Evolutionary conservation across 2,329 filamentous ascomycete species (phyloP).

Genomic region (Colletotrichum simmondsii): DNA sequence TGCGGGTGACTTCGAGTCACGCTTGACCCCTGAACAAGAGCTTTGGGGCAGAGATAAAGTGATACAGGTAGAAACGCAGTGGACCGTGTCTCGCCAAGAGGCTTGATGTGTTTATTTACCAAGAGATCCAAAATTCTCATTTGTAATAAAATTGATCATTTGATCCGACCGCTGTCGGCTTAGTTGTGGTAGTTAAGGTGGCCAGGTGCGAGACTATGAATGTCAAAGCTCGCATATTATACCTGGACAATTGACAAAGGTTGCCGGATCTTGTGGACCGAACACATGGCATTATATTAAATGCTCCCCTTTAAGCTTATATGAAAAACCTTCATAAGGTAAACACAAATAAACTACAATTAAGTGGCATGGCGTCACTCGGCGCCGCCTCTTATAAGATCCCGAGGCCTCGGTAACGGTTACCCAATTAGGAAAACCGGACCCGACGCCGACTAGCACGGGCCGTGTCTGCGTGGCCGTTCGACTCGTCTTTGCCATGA

Average conservation of each 20-base stretch:
- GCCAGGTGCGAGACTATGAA: no score
- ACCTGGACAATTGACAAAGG: background rate
- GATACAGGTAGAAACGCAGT: background rate
- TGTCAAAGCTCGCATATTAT: background rate
- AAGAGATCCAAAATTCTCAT: background rate
- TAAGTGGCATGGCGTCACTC: background rate
- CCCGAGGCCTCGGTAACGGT: constrained; percentile 7
- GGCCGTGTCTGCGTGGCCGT: background rate
- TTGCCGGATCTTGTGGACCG: background rate
- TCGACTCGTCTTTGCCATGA: background rate
- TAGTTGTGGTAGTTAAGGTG: no score
- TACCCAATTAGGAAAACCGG: constrained; percentile 9
- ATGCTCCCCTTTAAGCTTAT: background rate
- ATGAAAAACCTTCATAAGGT: background rate
- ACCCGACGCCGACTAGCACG: constrained; percentile 3
- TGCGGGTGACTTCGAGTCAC: background rate
- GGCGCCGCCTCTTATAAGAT: background rate
- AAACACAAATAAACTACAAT: background rate
- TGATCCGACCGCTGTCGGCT: no score
- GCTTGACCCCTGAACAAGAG: background rate
- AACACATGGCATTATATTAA: background rate
- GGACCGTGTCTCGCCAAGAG: background rate
- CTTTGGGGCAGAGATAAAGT: background rate
- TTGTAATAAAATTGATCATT: background rate
- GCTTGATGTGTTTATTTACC: background rate